Base-by-base conservation (phyloP, 1,284 basidiomycete genomes). In the Trichosporon ovoides region DNA sequence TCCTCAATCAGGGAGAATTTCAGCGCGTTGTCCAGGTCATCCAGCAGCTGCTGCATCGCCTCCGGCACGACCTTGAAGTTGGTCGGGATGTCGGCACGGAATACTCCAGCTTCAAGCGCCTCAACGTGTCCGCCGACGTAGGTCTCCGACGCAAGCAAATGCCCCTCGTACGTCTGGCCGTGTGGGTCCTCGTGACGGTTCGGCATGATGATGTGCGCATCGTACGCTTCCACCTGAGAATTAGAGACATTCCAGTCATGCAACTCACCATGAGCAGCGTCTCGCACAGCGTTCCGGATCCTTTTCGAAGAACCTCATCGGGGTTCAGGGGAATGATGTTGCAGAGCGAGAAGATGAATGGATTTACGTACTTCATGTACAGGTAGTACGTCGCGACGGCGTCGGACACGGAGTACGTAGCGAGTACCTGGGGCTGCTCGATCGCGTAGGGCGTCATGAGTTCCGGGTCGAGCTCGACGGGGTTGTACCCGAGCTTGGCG, bases 351-450 rank as follows among this genome's bases (percentile, higher is more conserved):
- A 99, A 99, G 70, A 98, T 93, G 83, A 99, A 99, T 0, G 96
- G 96, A 72, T 98, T 94, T 12, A 99, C 94, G 73, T 99, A 98
- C 91, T 98, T 99, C 96, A 98, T 98, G 81, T 99, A 98, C 49
- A 99, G 83, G 76, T 98, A 98, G 76, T 99, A 98, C 1, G 96
- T 98, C 20, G 96, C 96, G 5, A 98, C 96, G 1, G 96, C 96
- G 82, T 99, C 96, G 74, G 96, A 99, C 28, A 99, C 96, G 67
- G 96, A 98, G 78, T 99, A 99, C 71, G 95, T 90, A 0, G 96
- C 95, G 12, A 99, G 85, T 2, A 86, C 80, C 73, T 98, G 94
- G 0, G 96, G 96, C 69, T 96, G 92, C 71, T 98, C 96, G 72
- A 91, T 83, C 0, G 96, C 96, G 77, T 99, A 98, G 87, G 96